Percentiles rank a stretch among this genome's conserved stretches.
phyloP scores from a whole-genome alignment of 2,329 filamentous ascomycete species.

The Cladosporium cucumerinum region DNA sequence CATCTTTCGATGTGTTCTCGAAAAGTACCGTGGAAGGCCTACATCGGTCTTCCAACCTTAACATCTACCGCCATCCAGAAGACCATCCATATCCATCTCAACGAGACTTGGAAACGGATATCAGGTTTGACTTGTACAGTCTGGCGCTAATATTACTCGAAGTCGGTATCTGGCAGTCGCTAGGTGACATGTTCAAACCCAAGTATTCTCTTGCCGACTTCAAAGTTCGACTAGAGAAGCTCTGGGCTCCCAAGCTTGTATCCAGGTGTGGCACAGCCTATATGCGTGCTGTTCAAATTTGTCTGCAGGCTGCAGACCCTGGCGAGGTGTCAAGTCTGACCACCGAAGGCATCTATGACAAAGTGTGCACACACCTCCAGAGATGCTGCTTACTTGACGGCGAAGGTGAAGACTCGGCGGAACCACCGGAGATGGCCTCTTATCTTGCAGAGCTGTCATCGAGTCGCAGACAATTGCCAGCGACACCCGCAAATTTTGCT shows the following conservation, averaged over 20 bases:
- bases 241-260: conserved; percentile 62
- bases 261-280: conserved; percentile 71
- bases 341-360: conserved; percentile 29
- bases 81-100: conserved; percentile 36
- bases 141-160: conserved; percentile 70
- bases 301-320: conserved; percentile 65
- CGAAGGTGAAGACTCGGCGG: conserved; percentile 22
- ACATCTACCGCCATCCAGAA: conserved; percentile 67
- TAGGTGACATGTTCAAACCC: conserved; percentile 57
- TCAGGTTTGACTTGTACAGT: conserved; percentile 63
- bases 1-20: conserved; percentile 72
- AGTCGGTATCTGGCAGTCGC: conserved; percentile 70
- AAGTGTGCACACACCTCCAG: conserved; percentile 33
- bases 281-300: conserved; percentile 69
- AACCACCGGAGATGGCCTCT: conserved; percentile 25
- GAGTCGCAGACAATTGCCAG: neutral
- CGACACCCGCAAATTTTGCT: neutral
- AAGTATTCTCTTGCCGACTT: conserved; percentile 60
- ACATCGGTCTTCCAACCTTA: conserved; percentile 42
- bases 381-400: conserved; percentile 37
- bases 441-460: conserved; percentile 18
- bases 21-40: conserved; percentile 49
- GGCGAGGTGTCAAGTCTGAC: conserved; percentile 24
- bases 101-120: conserved; percentile 48
- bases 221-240: conserved; percentile 60